Base-by-base conservation (phyloP, 495 filamentous ascomycete genomes). In the Staphylotrichum longicolle region DNA sequence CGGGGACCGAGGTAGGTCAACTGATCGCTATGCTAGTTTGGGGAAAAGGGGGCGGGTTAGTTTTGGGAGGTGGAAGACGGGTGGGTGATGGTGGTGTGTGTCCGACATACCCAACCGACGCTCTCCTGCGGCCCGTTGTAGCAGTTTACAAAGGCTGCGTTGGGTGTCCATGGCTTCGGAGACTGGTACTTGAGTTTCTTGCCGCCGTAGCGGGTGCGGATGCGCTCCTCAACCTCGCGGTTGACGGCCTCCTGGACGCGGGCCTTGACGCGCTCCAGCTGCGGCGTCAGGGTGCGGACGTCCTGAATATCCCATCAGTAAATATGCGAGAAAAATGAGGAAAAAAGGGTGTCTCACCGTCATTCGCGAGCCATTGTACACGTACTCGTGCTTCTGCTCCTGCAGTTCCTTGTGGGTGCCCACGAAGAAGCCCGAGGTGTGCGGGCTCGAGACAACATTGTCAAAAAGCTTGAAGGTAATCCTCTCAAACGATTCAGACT, bases 71-170 rank as follows among this genome's bases (percentile, higher is more conserved):
- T 20, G 39, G 40, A n/a, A 5, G 20, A 10, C 14, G 57, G 7
- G 20, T 27, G 20, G 20, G 20, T 27, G 1, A 27, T 27, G 20
- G 20, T 27, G 20, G 20, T 0, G 20, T 0, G 20, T 27, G 20
- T 27, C 20, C 20, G 34, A 58, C 57, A 15, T 69, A 67, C 67
- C 73, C 88, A 98, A 20, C 94, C 93, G 0, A 98, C 92, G 54
- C 79, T 88, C 75, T 98, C 85, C 2, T 81, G 72, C 0, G 85
- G 85, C 0, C 93, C 92, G 62, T 85, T 76, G 69, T 98, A 98
- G 74, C 90, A 93, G 69, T 98, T 98, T 0, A 96, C 92, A 63
- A 96, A 91, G 0, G 92, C 91, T 0, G 91, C 91, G 65, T 97
- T 98, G 7, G 93, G 88, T 35, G 71, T 77, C 93, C 94, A 97